Conservation (phyloP, 345 rosid genomes). For the Crucihimalaya himalaica region DNA sequence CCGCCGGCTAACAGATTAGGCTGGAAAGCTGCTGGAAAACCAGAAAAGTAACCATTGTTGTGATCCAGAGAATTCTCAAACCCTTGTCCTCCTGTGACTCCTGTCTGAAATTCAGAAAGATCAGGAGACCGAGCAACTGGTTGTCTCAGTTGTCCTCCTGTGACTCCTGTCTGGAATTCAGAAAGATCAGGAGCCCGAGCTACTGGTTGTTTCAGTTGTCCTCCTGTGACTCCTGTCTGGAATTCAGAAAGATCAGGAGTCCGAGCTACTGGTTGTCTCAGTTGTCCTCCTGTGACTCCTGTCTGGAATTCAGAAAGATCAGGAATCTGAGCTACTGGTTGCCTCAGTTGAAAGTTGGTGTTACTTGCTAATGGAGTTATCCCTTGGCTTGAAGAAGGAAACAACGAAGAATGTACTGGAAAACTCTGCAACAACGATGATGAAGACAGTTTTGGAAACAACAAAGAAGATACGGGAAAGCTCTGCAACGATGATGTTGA, state of each 20-base stretch:
- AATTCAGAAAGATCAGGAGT: conserved; percentile 20
- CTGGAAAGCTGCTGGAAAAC: conserved; percentile 30
- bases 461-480: conserved; percentile 20
- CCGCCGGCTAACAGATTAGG: conserved; percentile 16
- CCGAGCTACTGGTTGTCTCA: conserved; percentile 31
- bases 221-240: conserved; percentile 22
- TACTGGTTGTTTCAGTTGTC: too few relatives aligned
- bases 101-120: too few relatives aligned
- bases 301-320: conserved; percentile 27
- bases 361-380: conserved; percentile 9
- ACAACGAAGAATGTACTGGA: conserved; percentile 19
- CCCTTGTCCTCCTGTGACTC: conserved; percentile 25
- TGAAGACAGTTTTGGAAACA: conserved; percentile 11
- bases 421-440: conserved; percentile 11
- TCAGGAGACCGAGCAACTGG: too few relatives aligned
- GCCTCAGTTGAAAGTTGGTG: conserved; percentile 29
- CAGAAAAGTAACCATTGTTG: conserved; percentile 31
- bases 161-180: too few relatives aligned
- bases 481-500: conserved; percentile 22
- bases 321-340: conserved; percentile 29
- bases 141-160: too few relatives aligned
- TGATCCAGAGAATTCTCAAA: conserved; percentile 19
- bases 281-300: conserved; percentile 18
- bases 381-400: conserved; percentile 31
- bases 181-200: too few relatives aligned